These are phyloP conservation scores for Ajuga reptans DNA, from an alignment of 305 asterid genomes.

Conservation along the genomic window DNA sequence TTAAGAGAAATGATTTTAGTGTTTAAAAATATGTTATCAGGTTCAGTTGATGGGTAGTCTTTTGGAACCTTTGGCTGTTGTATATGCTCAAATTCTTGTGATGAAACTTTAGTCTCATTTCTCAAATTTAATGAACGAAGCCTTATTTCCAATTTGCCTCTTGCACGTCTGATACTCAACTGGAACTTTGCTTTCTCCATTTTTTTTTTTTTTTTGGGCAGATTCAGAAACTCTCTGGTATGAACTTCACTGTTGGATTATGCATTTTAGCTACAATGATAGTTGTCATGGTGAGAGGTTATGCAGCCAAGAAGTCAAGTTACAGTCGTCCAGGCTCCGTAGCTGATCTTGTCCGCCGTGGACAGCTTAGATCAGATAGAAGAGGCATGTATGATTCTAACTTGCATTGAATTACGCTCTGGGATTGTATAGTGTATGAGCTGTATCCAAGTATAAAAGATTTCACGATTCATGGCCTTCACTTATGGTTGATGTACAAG, in stretches of 20 bases:
- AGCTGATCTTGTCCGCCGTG: constrained; percentile 94
- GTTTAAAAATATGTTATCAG: background rate
- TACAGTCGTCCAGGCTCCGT: constrained; percentile 64
- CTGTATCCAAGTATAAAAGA: background rate
- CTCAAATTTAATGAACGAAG: too few relatives aligned
- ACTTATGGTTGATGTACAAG: constrained; percentile 8
- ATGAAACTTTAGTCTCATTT: too few relatives aligned
- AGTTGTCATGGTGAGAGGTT: constrained; percentile 43
- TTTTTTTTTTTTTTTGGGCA: constrained; percentile 25
- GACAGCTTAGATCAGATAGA: constrained; percentile 95
- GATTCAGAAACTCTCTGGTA: constrained; percentile 46
- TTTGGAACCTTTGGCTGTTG: too few relatives aligned
- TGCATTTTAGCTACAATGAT: constrained; percentile 49
- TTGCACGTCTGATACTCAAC: background rate
- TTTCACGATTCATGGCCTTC: constrained; percentile 2
- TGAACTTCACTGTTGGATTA: constrained; percentile 49
- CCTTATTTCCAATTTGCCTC: background rate
- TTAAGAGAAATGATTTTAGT: background rate
- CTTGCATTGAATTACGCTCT: constrained; percentile 16
- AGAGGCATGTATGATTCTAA: constrained; percentile 97
- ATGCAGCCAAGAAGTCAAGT: constrained; percentile 41
- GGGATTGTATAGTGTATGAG: background rate
- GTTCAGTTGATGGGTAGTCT: background rate
- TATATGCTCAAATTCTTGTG: too few relatives aligned
- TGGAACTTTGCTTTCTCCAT: constrained; percentile 3